phyloP scores from a whole-genome alignment of 768 basidiomycete species.

The Serendipita sp. region DNA sequence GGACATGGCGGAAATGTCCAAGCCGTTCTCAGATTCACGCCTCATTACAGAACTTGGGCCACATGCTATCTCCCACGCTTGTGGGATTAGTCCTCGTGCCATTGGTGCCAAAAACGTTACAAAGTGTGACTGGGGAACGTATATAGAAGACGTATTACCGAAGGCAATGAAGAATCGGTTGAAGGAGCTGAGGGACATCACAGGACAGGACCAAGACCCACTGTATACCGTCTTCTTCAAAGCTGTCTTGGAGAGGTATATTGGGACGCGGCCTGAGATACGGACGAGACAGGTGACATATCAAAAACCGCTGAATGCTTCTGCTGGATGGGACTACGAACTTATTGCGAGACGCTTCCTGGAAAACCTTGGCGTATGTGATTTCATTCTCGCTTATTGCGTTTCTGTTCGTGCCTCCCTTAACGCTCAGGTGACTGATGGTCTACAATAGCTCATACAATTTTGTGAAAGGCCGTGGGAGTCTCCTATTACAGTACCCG shows the following conservation, averaged over 20 bases:
- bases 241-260: too few relatives aligned
- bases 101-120: background rate
- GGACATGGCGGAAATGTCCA: background rate
- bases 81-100: background rate
- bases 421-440: too few relatives aligned
- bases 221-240: too few relatives aligned
- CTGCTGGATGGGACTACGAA: background rate
- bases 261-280: background rate
- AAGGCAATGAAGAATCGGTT: background rate
- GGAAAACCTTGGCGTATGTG: constrained; percentile 1
- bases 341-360: background rate
- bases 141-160: background rate
- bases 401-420: too few relatives aligned
- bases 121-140: background rate
- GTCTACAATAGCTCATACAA: background rate
- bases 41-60: background rate
- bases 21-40: background rate
- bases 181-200: too few relatives aligned
- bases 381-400: background rate
- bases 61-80: background rate
- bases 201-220: too few relatives aligned
- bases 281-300: background rate
- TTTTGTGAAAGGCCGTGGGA: background rate
- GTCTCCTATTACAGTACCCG: too few relatives aligned
- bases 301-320: background rate